These are phyloP conservation scores for Ganoderma boninense DNA, from an alignment of 1,284 basidiomycete species.

Conservation along the genomic window DNA sequence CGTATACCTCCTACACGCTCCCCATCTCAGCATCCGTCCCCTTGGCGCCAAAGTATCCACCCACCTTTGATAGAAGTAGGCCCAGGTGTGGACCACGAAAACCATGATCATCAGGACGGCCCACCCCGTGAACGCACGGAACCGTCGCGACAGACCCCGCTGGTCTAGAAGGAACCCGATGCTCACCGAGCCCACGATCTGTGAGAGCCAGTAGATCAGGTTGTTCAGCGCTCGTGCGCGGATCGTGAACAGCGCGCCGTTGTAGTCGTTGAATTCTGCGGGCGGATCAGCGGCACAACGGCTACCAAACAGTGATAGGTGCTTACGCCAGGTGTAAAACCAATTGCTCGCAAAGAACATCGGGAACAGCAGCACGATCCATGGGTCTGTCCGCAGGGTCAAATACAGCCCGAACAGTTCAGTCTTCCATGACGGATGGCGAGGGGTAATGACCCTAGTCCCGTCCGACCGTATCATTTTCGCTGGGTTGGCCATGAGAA, in stretches of 20 bases:
- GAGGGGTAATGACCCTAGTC: slow-evolving; percentile 64
- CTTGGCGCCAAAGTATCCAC: slow-evolving; percentile 25
- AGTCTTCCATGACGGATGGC: slow-evolving; percentile 76
- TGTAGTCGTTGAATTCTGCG: slow-evolving; percentile 73
- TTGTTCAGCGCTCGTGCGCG: slow-evolving; percentile 73
- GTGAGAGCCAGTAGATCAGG: slow-evolving; percentile 73
- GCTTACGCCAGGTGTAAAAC: slow-evolving; percentile 80
- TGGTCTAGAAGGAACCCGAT: slow-evolving; percentile 73
- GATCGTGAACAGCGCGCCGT: slow-evolving; percentile 72
- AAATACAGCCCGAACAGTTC: slow-evolving; percentile 62
- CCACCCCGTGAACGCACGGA: slow-evolving; percentile 74
- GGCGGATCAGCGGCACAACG: not conserved
- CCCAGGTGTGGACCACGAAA: slow-evolving; percentile 73
- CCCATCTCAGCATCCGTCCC: not conserved
- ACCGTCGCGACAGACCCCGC: slow-evolving; percentile 58
- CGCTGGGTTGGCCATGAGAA: slow-evolving; percentile 72
- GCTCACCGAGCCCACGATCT: slow-evolving; percentile 69
- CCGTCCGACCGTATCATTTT: slow-evolving; percentile 79
- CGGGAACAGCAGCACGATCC: slow-evolving; percentile 56
- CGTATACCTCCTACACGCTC: slow-evolving; percentile 60
- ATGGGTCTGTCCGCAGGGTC: slow-evolving; percentile 55
- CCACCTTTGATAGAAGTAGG: slow-evolving; percentile 74
- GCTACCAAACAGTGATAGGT: not conserved
- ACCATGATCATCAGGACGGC: slow-evolving; percentile 64
- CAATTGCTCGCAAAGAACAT: slow-evolving; percentile 76